Evolutionary conservation across 192 early-diverging fungal species (phyloP), one percentile per base, ranked within the genome.

Genomic region (Backusella sp.): DNA sequence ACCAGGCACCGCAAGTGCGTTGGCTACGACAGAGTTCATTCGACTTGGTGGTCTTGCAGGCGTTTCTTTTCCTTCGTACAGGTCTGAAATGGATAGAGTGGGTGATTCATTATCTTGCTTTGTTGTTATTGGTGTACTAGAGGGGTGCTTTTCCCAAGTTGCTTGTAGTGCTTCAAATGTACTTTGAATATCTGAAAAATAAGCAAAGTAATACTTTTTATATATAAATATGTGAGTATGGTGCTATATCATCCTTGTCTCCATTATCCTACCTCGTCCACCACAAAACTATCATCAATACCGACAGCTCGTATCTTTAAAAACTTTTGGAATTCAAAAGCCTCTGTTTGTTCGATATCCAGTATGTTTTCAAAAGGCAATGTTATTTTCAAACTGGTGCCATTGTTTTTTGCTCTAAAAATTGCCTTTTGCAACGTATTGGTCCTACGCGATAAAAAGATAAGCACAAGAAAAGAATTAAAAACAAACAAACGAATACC

Each of bases 201-300:
- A 90, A 4, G 90, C 86, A 76, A 92, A 92, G 41, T 86, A 88
- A 62, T 89, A 92, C 88, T 90, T 73, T 17, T n/a, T 65, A 28
- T 65, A n/a, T 8, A 42, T 35, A 36, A 46, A 53, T 3, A 32
- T 32, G 3, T 32, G 32, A 32, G 32, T 32, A 32, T 32, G 32
- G 2, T 32, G 32, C 32, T 32, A 32, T 32, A 32, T 2, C 32
- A 32, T 32, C 2, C 32, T 32, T 32, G 1, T 32, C 32, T 32
- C 32, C 2, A 32, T 32, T 2, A 32, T 32, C 32, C 37, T 79
- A 90, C 88, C 80, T 92, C 89, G 42, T 92, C 90, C 56, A 85
- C 78, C 23, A 86, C 81, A 78, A 81, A 81, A 17, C 74, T 77
- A 34, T 90, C 89, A 21, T 90, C 87, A 56, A 77, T 78, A 23